Percentiles rank a stretch among this genome's conserved stretches.
Evolutionary conservation across 345 rosid species (phyloP).

Genomic region (Erodium maritimum): DNA sequence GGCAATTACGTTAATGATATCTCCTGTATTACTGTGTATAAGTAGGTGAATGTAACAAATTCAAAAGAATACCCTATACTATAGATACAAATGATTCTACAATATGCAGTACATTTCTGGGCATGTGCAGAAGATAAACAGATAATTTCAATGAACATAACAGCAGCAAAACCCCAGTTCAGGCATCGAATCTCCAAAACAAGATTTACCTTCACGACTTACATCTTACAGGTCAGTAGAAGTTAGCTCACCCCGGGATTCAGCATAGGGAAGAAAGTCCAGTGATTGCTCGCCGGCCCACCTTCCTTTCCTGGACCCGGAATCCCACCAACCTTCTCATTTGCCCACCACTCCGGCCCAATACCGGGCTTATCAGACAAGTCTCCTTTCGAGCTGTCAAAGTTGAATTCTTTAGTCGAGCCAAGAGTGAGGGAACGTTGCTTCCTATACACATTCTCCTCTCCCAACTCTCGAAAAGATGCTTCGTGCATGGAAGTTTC

Average conservation of each 20-base stretch:
- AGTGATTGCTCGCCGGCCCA: slow-evolving; percentile 37
- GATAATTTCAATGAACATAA: neutral
- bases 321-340: slow-evolving; percentile 64
- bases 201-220: neutral
- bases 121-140: neutral
- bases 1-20: neutral
- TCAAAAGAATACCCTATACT: neutral
- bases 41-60: neutral
- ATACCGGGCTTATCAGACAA: slow-evolving; percentile 34
- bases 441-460: slow-evolving; percentile 30
- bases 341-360: slow-evolving; percentile 81
- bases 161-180: neutral
- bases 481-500: slow-evolving; percentile 19
- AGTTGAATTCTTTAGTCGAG: slow-evolving; percentile 81
- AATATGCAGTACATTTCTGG: neutral
- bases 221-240: too few relatives aligned
- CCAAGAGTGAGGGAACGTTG: slow-evolving; percentile 74
- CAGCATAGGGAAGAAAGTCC: slow-evolving; percentile 85
- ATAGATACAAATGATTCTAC: neutral
- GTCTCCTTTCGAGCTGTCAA: slow-evolving; percentile 62
- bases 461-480: slow-evolving; percentile 35
- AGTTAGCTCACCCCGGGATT: slow-evolving; percentile 70
- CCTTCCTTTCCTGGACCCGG: slow-evolving; percentile 45
- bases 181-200: neutral
- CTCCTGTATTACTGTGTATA: neutral